Conservation (phyloP, 495 filamentous ascomycete species). For the Oidiodendron maius region DNA sequence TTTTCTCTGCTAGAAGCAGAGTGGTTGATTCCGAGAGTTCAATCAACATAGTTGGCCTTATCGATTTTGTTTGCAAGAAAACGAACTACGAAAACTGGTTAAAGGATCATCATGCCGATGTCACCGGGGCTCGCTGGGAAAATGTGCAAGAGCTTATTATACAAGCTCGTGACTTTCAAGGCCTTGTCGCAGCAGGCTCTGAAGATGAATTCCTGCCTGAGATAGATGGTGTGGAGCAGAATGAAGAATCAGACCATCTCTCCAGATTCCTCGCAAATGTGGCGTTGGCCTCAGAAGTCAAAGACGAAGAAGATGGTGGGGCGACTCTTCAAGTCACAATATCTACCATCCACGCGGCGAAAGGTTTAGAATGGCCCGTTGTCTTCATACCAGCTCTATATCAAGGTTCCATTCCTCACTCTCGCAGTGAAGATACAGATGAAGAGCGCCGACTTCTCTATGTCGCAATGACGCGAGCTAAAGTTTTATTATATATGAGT, state of each 20-base stretch:
- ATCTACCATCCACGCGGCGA: slow-evolving; percentile 94
- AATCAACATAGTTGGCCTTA: slow-evolving; percentile 59
- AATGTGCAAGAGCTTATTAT: slow-evolving; percentile 85
- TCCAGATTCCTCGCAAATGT: slow-evolving; percentile 87
- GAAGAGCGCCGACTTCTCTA: slow-evolving; percentile 91
- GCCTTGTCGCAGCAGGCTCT: slow-evolving; percentile 24
- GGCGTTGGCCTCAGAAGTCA: slow-evolving; percentile 72
- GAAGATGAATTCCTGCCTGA: slow-evolving; percentile 68
- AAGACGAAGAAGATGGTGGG: slow-evolving; percentile 50
- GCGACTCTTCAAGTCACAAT: slow-evolving; percentile 70
- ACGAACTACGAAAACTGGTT: slow-evolving; percentile 71
- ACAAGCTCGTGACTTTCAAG: slow-evolving; percentile 66
- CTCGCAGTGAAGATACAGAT: slow-evolving; percentile 80
- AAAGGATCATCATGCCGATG: slow-evolving; percentile 59
- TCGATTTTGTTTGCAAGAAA: slow-evolving; percentile 68
- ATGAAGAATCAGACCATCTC: slow-evolving; percentile 61
- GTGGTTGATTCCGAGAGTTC: slow-evolving; percentile 40
- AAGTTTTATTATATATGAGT: slow-evolving; percentile 87
- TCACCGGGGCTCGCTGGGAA: slow-evolving; percentile 80
- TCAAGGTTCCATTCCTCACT: slow-evolving; percentile 89
- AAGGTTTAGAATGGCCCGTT: slow-evolving; percentile 95
- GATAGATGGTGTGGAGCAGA: slow-evolving; percentile 70
- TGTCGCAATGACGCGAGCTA: slow-evolving; percentile 96
- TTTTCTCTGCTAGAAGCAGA: slow-evolving; percentile 54
- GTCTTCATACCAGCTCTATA: slow-evolving; percentile 93